Evolutionary conservation across 441 rosid species (phyloP).

Genomic region (Corymbia calophylla): DNA sequence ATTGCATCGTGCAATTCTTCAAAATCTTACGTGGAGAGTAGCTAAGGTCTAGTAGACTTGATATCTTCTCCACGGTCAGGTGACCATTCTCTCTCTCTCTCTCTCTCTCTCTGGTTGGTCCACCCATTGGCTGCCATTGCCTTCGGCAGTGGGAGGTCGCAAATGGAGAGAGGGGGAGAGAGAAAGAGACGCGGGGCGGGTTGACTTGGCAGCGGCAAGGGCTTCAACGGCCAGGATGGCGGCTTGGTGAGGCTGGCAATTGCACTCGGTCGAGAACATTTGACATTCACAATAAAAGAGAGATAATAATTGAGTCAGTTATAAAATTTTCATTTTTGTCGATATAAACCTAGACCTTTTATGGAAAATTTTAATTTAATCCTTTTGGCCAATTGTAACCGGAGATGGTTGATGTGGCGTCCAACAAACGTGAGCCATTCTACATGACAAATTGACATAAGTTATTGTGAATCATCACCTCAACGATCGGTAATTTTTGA

Average conservation of each 20-base stretch:
- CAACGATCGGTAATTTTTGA: rapidly evolving
- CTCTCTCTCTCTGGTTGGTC: no score
- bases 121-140: no score
- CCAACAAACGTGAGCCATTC: neutral
- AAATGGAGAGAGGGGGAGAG: neutral
- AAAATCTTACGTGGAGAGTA: no score
- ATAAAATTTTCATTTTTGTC: neutral
- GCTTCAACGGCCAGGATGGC: neutral
- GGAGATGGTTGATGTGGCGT: rapidly evolving
- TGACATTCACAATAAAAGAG: neutral
- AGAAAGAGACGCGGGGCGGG: neutral
- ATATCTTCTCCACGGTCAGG: no score
- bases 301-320: neutral
- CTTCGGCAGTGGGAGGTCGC: no score
- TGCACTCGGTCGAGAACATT: neutral
- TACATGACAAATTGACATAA: neutral
- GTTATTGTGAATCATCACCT: neutral
- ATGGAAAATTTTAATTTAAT: neutral
- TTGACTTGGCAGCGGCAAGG: neutral
- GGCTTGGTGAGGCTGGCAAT: neutral
- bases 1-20: no score
- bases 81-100: no score
- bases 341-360: neutral
- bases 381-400: rapidly evolving
- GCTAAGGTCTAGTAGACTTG: no score